Base-by-base conservation (phyloP, 371 early-diverging fungal species). In the Rhizopus delemar region DNA sequence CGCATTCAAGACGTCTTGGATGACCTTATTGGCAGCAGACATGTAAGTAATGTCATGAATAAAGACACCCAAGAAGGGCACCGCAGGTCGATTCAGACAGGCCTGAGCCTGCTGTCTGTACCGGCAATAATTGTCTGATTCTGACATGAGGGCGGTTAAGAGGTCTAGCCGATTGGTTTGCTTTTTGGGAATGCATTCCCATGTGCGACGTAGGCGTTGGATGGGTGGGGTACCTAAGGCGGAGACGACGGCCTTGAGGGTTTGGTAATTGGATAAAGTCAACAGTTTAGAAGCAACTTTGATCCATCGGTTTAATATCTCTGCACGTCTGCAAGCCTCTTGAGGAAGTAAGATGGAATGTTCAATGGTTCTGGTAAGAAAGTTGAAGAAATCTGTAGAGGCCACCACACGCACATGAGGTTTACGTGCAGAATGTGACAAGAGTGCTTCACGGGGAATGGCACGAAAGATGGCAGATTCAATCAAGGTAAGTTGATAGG, bases 321-420 rank as follows among this genome's bases (percentile, higher is more conserved):
- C 75, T 4, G 86, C 87, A 8, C 91, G 74, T 34, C 72, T 77
- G 1, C 78, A 66, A 0, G 86, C 74, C 45, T 78, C 80, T 22
- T 69, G 65, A 0, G 82, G 83, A 28, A 78, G 71, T 13, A 91
- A 66, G 34, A 91, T 82, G 0, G 91, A 83, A 49, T 78, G 77
- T 62, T 91, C 91, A 39, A 91, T 81, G 31, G 83, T 57, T 8
- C 91, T 77, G 16, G 90, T 87, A 8, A 88, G 57, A 59, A 86
- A 90, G 61, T 91, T 91, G 82, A 91, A 91, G 66, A 88, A 88
- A 52, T 89, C 90, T 12, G 89, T 84, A 5, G 83, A 84, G 2
- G 86, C 85, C n/a, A 80, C 82, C 5, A 91, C 75, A 4, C 77
- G 71, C 32, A 78, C 71, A 35, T 85, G 77, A 0, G 88, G 89